Conservation (phyloP, 805 yeast genomes). For the Candida vaughaniae region DNA sequence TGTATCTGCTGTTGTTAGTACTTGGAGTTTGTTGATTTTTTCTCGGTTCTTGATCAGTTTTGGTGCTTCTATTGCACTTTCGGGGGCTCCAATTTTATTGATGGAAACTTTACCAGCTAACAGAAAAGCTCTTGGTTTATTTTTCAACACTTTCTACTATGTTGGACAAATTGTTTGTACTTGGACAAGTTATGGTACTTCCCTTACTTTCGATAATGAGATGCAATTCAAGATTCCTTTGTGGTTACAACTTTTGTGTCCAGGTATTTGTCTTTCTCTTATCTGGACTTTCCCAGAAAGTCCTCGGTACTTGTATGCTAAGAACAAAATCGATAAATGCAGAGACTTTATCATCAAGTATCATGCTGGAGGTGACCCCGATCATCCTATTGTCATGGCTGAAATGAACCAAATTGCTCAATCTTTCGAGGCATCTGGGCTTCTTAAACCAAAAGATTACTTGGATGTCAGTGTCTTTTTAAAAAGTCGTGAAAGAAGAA, state of each 20-base stretch:
- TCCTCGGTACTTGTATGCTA: conserved; percentile 44
- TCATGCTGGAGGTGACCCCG: conserved; percentile 16
- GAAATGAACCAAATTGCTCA: conserved; percentile 35
- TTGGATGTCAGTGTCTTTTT: conserved; percentile 14
- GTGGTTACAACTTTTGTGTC: conserved; percentile 33
- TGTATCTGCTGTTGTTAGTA: conserved; percentile 26
- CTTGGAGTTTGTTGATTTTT: conserved; percentile 30
- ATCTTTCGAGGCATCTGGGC: conserved; percentile 13
- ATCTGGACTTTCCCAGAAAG: conserved; percentile 45
- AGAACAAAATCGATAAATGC: conserved; percentile 30
- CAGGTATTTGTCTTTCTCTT: conserved; percentile 33
- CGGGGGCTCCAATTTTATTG: conserved; percentile 44
- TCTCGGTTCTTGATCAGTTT: conserved; percentile 47
- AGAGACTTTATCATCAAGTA: conserved; percentile 14
- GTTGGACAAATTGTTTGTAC: conserved; percentile 43
- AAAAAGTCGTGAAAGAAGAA: conserved; percentile 12
- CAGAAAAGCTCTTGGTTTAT: conserved; percentile 15
- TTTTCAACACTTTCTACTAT: conserved; percentile 31
- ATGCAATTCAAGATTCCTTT: conserved; percentile 21
- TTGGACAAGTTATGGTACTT: conserved; percentile 21
- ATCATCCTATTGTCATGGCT: conserved; percentile 24
- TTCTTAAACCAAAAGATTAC: conserved; percentile 13
- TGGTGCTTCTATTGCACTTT: conserved; percentile 37
- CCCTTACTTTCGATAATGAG: conserved; percentile 40
- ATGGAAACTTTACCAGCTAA: conserved; percentile 43